Conservation (phyloP, 176 grass and related monocot species). For the Tillandsia leiboldiana region DNA sequence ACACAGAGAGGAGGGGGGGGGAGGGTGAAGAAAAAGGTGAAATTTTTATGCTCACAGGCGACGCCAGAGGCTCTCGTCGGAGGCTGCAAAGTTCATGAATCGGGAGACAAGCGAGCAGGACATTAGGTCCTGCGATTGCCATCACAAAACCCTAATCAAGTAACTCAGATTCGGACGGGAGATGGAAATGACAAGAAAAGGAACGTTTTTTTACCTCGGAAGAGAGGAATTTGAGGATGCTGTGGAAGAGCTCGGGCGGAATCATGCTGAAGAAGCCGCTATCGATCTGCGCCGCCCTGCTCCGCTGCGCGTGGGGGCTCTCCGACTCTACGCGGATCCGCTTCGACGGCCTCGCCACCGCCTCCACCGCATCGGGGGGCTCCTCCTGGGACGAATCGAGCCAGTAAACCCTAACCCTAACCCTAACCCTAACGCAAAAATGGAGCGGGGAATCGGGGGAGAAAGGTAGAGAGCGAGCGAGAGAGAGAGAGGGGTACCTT, state of each 20-base stretch:
- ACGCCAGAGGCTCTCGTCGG: conserved; percentile 92
- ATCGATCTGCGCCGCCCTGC: conserved; percentile 45
- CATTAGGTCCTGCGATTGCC: conserved; percentile 50
- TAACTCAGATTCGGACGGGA: neutral
- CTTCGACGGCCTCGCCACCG: conserved; percentile 31
- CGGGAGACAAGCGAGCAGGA: conserved; percentile 63
- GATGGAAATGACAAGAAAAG: neutral
- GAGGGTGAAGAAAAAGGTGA: neutral
- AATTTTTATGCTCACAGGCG: conserved; percentile 47
- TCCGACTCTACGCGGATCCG: conserved; percentile 18
- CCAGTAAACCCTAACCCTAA: neutral
- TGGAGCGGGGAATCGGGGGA: neutral
- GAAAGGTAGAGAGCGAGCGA: neutral
- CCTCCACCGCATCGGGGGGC: neutral
- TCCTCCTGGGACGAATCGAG: neutral
- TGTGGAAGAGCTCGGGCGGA: conserved; percentile 58
- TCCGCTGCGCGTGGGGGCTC: conserved; percentile 19
- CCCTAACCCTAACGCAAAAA: conserved; percentile 9
- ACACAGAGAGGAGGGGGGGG: neutral
- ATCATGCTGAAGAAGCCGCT: conserved; percentile 49
- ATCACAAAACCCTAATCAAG: neutral
- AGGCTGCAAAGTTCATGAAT: conserved; percentile 68
- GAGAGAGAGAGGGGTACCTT: neutral
- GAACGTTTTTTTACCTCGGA: conserved; percentile 39
- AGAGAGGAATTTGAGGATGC: conserved; percentile 95